These are phyloP conservation scores for Colletotrichum navitas DNA, from an alignment of 2,329 filamentous ascomycete genomes.

Conservation along the genomic window DNA sequence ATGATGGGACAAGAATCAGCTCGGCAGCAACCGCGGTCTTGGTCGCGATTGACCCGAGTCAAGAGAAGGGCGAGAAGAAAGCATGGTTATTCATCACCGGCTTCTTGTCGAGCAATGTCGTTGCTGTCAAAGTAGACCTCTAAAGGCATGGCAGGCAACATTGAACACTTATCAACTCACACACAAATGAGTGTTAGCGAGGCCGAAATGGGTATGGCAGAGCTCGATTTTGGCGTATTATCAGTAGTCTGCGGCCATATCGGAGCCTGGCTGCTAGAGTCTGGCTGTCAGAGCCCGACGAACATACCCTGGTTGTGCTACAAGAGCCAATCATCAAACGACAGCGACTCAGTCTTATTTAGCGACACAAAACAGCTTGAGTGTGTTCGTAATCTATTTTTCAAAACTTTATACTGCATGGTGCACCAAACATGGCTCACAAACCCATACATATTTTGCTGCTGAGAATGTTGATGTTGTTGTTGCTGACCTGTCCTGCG, in stretches of 20 bases:
- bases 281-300: background rate
- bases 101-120: constrained; percentile 60
- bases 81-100: constrained; percentile 72
- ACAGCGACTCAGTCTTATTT: background rate
- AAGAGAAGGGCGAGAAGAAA: constrained; percentile 58
- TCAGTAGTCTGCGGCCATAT: background rate
- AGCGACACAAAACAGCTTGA: background rate
- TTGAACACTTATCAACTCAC: background rate
- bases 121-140: constrained; percentile 67
- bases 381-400: background rate
- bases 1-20: constrained; percentile 65
- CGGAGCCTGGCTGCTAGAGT: background rate
- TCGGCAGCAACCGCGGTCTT: constrained; percentile 65
- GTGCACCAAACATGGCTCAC: background rate
- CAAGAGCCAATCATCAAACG: background rate
- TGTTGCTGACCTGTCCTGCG: background rate
- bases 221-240: background rate
- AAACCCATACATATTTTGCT: background rate
- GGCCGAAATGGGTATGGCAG: too few relatives aligned
- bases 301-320: background rate
- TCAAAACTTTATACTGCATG: background rate
- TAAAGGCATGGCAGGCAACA: background rate
- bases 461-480: too few relatives aligned
- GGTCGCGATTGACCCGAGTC: constrained; percentile 62
- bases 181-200: rapidly evolving